A percentile compares a stretch with the other conserved stretches of the same genome.
Conservation (phyloP, 2,329 filamentous ascomycete genomes). For the Calonectria honghensis region DNA sequence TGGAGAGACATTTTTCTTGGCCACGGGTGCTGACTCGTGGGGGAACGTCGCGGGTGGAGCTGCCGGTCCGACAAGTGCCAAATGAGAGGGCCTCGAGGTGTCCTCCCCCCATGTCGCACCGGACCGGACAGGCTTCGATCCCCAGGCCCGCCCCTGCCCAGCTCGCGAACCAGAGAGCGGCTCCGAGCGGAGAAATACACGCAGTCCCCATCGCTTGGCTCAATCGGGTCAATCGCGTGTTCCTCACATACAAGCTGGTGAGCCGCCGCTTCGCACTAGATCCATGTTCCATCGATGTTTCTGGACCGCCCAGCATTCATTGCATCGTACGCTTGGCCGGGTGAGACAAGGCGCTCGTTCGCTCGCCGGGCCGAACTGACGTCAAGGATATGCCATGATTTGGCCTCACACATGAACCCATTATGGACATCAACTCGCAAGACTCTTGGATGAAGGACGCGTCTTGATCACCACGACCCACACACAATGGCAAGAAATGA, state of each 20-base stretch:
- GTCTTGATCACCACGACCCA: slow-evolving; percentile 1
- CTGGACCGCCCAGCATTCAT: slow-evolving; percentile 5
- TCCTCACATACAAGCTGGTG: slow-evolving; percentile 8
- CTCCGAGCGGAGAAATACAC: slow-evolving; percentile 37
- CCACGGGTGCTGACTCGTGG: slow-evolving; percentile 21
- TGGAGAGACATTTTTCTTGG: slow-evolving; percentile 19
- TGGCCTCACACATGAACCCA: slow-evolving; percentile 13
- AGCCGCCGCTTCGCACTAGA: slow-evolving; percentile 10
- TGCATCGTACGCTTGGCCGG: neutral
- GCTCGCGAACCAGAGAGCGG: slow-evolving; percentile 24
- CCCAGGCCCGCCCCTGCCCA: slow-evolving; percentile 20
- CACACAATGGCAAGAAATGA: neutral
- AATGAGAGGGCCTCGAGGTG: neutral
- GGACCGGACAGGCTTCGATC: slow-evolving; percentile 11
- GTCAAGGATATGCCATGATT: slow-evolving; percentile 29
- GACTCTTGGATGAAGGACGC: neutral
- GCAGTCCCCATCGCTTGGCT: slow-evolving; percentile 10
- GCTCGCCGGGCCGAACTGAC: slow-evolving; percentile 22
- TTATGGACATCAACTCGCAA: slow-evolving; percentile 3
- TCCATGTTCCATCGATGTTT: slow-evolving; percentile 24
- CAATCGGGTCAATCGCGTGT: slow-evolving; percentile 26
- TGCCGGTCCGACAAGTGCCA: slow-evolving; percentile 22
- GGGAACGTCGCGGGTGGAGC: neutral
- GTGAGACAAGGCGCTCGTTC: neutral
- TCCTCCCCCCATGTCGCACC: slow-evolving; percentile 3